A percentile compares a stretch with the other conserved stretches of the same genome.
Conservation (phyloP, 164 flowering plant genomes). For the Sedum album region DNA sequence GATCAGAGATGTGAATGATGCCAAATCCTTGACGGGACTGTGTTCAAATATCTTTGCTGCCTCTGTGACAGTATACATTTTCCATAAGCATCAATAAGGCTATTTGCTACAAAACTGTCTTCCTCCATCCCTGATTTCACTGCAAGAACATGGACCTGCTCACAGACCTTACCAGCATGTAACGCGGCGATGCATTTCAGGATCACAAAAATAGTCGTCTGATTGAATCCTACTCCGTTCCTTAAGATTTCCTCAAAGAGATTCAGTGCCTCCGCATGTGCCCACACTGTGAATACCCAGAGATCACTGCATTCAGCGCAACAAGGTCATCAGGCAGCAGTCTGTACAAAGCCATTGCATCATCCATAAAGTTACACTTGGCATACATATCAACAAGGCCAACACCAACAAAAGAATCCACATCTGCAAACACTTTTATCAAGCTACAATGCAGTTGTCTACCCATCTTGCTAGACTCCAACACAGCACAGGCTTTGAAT, state of each 20-base stretch:
- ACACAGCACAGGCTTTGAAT: conserved; percentile 55
- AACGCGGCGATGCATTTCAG: conserved; percentile 50
- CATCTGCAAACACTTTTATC: conserved; percentile 36
- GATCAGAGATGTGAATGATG: conserved; percentile 65
- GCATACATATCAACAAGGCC: conserved; percentile 75
- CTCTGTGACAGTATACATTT: conserved; percentile 41
- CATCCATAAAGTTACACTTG: conserved; percentile 39
- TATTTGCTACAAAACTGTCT: conserved; percentile 44
- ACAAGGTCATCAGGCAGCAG: conserved; percentile 44
- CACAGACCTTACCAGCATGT: conserved; percentile 24
- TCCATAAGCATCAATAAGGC: conserved; percentile 65
- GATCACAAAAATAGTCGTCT: conserved; percentile 45
- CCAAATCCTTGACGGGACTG: conserved; percentile 35
- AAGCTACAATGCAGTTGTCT: conserved; percentile 51
- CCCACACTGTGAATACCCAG: conserved; percentile 52
- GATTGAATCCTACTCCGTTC: conserved; percentile 41
- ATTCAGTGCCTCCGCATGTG: conserved; percentile 38
- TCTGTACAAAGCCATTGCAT: conserved; percentile 40
- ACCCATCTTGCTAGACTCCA: conserved; percentile 38
- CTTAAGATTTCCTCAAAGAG: conserved; percentile 35
- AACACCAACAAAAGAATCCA: conserved; percentile 48
- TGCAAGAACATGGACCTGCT: conserved; percentile 49
- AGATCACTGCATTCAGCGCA: conserved; percentile 59
- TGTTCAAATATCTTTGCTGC: conserved; percentile 48
- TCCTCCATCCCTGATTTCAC: conserved; percentile 44